Conservation (phyloP, 495 filamentous ascomycete genomes). For the Mycothermus thermophilus region DNA sequence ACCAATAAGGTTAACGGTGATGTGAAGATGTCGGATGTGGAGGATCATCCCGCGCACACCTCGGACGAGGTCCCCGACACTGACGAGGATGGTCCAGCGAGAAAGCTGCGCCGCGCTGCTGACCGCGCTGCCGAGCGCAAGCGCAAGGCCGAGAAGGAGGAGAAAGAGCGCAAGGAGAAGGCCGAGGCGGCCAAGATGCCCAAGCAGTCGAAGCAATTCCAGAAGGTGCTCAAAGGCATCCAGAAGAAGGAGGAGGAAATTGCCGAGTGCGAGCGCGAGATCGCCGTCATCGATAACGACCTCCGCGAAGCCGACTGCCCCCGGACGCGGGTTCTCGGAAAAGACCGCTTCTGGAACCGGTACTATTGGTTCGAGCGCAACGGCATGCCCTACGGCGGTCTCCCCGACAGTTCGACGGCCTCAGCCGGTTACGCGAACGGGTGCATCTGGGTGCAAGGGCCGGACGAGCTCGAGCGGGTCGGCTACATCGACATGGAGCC, state of each 20-base stretch:
- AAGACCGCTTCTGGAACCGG: constrained; percentile 92
- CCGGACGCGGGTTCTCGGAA: constrained; percentile 74
- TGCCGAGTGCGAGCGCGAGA: constrained; percentile 67
- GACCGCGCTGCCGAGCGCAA: constrained; percentile 68
- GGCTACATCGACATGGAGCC: constrained; percentile 61
- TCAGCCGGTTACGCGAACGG: constrained; percentile 84
- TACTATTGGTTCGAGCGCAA: constrained; percentile 99
- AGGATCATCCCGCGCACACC: constrained; percentile 36
- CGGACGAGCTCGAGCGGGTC: constrained; percentile 73
- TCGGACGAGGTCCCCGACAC: constrained; percentile 43
- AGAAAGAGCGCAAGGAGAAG: constrained; percentile 57
- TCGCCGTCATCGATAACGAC: constrained; percentile 74
- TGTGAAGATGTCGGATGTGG: constrained; percentile 50
- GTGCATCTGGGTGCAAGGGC: constrained; percentile 90
- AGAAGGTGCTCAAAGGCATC: constrained; percentile 75
- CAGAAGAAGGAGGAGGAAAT: constrained; percentile 70
- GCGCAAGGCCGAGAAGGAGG: constrained; percentile 70
- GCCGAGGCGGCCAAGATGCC: constrained; percentile 68
- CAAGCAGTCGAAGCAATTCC: constrained; percentile 73
- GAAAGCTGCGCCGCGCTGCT: constrained; percentile 61
- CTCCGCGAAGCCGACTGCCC: constrained; percentile 86
- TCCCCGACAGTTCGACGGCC: constrained; percentile 78
- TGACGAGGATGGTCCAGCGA: constrained; percentile 46
- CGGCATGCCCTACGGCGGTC: constrained; percentile 87
- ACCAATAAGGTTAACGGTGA: constrained; percentile 39